Percentiles rank a stretch among this genome's conserved stretches.
Conservation (phyloP, 805 yeast genomes). For the Wickerhamomyces strasburgensis region DNA sequence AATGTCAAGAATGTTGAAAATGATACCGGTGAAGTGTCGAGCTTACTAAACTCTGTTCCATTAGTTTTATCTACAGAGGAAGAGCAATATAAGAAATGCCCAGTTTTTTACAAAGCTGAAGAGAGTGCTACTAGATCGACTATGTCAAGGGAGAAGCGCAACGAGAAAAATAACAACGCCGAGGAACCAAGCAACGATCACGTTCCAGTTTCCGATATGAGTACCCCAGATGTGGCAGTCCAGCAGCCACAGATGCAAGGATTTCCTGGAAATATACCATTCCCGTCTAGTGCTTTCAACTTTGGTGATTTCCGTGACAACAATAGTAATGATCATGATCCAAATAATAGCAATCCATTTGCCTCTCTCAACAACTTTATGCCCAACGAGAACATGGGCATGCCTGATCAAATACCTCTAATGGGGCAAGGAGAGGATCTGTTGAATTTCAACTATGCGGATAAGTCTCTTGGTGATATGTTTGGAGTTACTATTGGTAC, state of each 20-base stretch:
- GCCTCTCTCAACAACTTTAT: background rate
- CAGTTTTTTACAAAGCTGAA: slow-evolving; percentile 10
- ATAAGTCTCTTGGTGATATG: slow-evolving; percentile 16
- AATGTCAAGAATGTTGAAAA: slow-evolving; percentile 18
- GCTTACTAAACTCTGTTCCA: slow-evolving; percentile 22
- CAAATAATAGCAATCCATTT: too few relatives aligned
- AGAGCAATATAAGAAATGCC: slow-evolving; percentile 13
- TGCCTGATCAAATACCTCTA: slow-evolving; percentile 10
- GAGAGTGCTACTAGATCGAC: slow-evolving; percentile 12
- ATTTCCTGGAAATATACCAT: too few relatives aligned
- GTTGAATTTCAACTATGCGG: slow-evolving; percentile 12
- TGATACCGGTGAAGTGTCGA: slow-evolving; percentile 19
- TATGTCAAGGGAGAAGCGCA: background rate
- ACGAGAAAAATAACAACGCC: slow-evolving; percentile 1
- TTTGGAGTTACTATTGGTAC: slow-evolving; percentile 10
- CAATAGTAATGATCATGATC: too few relatives aligned
- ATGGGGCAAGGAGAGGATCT: slow-evolving; percentile 10
- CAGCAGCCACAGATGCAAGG: slow-evolving; percentile 7
- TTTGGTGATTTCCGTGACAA: too few relatives aligned
- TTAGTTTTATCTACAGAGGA: slow-evolving; percentile 19
- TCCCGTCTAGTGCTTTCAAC: too few relatives aligned
- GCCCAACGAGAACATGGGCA: background rate
- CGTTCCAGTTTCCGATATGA: too few relatives aligned
- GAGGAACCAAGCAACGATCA: background rate
- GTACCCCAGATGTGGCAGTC: too few relatives aligned